Conservation (phyloP, 192 early-diverging fungal genomes). For the Backusella mclennaniae region DNA sequence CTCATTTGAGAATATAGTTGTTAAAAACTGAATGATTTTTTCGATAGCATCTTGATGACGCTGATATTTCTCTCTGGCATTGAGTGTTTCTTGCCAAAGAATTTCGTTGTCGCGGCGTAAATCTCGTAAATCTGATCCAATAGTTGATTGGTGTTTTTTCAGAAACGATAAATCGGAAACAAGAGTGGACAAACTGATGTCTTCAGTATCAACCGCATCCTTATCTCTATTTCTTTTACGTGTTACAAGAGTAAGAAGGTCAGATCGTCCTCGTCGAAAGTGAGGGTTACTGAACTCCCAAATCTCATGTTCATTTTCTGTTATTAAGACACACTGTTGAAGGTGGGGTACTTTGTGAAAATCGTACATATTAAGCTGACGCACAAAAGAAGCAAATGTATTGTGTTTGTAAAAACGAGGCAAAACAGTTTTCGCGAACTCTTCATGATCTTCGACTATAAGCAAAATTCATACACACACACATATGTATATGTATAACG, state of each 20-base stretch:
- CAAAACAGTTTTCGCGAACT: slow-evolving; percentile 80
- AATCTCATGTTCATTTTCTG: slow-evolving; percentile 74
- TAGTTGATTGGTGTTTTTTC: slow-evolving; percentile 87
- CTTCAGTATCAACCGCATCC: slow-evolving; percentile 38
- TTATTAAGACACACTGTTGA: slow-evolving; percentile 83
- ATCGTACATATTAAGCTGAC: slow-evolving; percentile 94
- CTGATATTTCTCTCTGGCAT: slow-evolving; percentile 74
- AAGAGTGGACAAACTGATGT: slow-evolving; percentile 48
- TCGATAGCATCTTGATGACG: slow-evolving; percentile 91
- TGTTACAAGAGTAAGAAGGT: slow-evolving; percentile 82
- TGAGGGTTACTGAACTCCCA: slow-evolving; percentile 93
- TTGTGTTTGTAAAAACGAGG: slow-evolving; percentile 93
- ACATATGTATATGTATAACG: not conserved
- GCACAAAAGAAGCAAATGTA: slow-evolving; percentile 90
- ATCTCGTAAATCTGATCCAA: slow-evolving; percentile 80
- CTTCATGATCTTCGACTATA: slow-evolving; percentile 63
- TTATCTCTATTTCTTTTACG: slow-evolving; percentile 62
- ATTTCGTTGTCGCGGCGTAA: slow-evolving; percentile 87
- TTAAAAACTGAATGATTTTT: slow-evolving; percentile 91
- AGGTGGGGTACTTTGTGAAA: slow-evolving; percentile 96
- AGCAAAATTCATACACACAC: not conserved
- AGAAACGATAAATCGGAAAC: slow-evolving; percentile 83
- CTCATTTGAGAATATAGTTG: slow-evolving; percentile 74
- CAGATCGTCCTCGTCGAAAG: slow-evolving; percentile 87
- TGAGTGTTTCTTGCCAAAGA: slow-evolving; percentile 83